Base-by-base conservation (phyloP, 148 eudicot species). In the Rhododendron ovatum region DNA sequence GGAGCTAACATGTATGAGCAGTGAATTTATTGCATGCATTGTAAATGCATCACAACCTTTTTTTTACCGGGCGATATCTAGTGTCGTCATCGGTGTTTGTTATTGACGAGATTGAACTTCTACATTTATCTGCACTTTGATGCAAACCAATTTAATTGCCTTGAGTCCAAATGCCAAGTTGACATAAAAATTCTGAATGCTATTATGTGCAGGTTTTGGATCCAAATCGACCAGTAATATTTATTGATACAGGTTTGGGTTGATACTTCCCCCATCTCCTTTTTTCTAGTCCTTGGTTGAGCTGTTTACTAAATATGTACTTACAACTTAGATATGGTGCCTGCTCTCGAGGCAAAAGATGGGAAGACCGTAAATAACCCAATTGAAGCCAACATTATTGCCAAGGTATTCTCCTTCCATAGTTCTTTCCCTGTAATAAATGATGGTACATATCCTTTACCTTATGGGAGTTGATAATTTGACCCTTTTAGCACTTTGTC, bases 231-330 rank as follows among this genome's bases (percentile, higher is more conserved):
- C 94, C 96, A 41, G 98, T 95, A n/a, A 88, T 95, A 87, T 93
- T 96, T 93, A 91, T 97, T 51, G 92, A 97, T 88, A 97, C 96
- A 93, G 99, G 99, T 95, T 57, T 87, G 88, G 87, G 71, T 48
- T 82, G 50, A 78, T 30, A 69, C 80, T 80, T 73, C 83, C 39
- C 74, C 81, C 45, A 37, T 84, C 83, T 78, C 30, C 69, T 41
- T 37, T 41, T 83, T 10, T 69, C 33, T 7, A 30, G 20, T 35
- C 12, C 63, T 61, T 41, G 18, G 67, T 88, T 84, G 51, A 78
- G 50, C 83, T 10, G 81, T 87, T 89, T 63, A 90, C 79, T 65
- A 39, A 74, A 55, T 51, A 39, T 67, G 50, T 39, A 51, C 87
- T 88, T 53, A 45, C 78, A 89, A 83, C 37, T 67, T 67, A 97